Evolutionary conservation across 192 early-diverging fungal genomes (phyloP).

Genomic region (Coemansia sp.): DNA sequence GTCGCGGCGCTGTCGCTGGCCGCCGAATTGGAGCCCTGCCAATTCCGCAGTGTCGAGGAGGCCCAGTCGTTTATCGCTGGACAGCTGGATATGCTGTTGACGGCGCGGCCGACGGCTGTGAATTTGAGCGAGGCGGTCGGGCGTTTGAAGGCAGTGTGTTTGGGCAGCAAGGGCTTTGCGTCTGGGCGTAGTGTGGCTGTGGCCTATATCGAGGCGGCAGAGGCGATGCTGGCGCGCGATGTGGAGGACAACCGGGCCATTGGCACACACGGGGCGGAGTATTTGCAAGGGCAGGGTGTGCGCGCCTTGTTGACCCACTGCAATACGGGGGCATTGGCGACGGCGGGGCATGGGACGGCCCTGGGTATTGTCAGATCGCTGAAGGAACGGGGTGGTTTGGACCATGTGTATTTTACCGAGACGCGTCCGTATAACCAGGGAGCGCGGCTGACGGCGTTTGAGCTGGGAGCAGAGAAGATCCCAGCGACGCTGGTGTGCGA

Average conservation of each 20-base stretch:
- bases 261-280: constrained; percentile 70
- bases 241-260: constrained; percentile 84
- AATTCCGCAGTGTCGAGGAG: constrained; percentile 21
- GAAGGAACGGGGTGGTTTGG: constrained; percentile 50
- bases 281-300: neutral
- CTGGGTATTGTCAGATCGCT: constrained; percentile 88
- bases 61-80: constrained; percentile 51
- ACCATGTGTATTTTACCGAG: constrained; percentile 89
- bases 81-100: constrained; percentile 73
- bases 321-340: constrained; percentile 89
- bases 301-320: constrained; percentile 86
- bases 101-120: constrained; percentile 93
- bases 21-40: constrained; percentile 52
- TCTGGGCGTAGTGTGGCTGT: constrained; percentile 44
- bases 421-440: constrained; percentile 99
- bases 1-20: constrained; percentile 88
- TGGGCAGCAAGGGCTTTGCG: neutral
- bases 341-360: constrained; percentile 85
- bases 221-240: constrained; percentile 80
- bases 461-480: constrained; percentile 88
- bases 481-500: constrained; percentile 89
- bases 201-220: constrained; percentile 67
- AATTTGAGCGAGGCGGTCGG: constrained; percentile 83
- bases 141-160: constrained; percentile 46
- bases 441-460: constrained; percentile 88